Percentiles rank a stretch among this genome's conserved stretches.
Conservation (phyloP, 2,329 filamentous ascomycete species). For the Orbilia brochopaga region DNA sequence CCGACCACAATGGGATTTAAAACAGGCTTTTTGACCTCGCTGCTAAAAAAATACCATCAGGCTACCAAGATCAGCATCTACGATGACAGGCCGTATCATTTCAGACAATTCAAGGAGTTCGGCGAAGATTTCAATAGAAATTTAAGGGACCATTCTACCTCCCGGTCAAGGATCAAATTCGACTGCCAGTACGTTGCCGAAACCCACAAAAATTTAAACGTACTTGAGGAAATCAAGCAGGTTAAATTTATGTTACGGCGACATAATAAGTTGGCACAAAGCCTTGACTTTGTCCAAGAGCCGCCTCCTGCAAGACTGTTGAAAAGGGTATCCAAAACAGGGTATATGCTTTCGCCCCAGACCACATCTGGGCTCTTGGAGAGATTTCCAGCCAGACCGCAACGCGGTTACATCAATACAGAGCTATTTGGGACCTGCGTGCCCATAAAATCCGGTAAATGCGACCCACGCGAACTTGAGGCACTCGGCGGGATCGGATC, state of each 20-base stretch:
- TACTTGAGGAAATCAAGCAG: slow-evolving; percentile 78
- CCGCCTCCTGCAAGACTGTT: slow-evolving; percentile 69
- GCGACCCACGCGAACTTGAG: slow-evolving; percentile 75
- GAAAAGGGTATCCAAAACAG: slow-evolving; percentile 88
- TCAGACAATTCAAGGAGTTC: slow-evolving; percentile 83
- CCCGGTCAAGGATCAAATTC: slow-evolving; percentile 66
- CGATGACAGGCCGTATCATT: slow-evolving; percentile 71
- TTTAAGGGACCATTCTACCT: slow-evolving; percentile 61
- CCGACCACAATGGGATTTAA: slow-evolving; percentile 89
- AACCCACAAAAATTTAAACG: slow-evolving; percentile 71
- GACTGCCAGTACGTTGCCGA: slow-evolving; percentile 89
- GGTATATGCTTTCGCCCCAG: slow-evolving; percentile 74
- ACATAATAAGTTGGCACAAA: slow-evolving; percentile 71
- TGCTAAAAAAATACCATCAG: slow-evolving; percentile 81
- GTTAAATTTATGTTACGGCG: slow-evolving; percentile 87
- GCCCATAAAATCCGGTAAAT: slow-evolving; percentile 30
- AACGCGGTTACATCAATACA: slow-evolving; percentile 81
- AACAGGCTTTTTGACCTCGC: slow-evolving; percentile 76
- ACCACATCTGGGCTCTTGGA: slow-evolving; percentile 50
- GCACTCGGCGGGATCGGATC: slow-evolving; percentile 75
- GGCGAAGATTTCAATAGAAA: slow-evolving; percentile 76
- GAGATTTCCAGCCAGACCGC: slow-evolving; percentile 58
- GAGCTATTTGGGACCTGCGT: slow-evolving; percentile 59
- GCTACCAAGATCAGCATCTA: slow-evolving; percentile 68
- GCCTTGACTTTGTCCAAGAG: slow-evolving; percentile 48